These are phyloP conservation scores for Allantophomopsis cytisporea DNA, from an alignment of 2,329 filamentous ascomycete genomes.

Conservation along the genomic window DNA sequence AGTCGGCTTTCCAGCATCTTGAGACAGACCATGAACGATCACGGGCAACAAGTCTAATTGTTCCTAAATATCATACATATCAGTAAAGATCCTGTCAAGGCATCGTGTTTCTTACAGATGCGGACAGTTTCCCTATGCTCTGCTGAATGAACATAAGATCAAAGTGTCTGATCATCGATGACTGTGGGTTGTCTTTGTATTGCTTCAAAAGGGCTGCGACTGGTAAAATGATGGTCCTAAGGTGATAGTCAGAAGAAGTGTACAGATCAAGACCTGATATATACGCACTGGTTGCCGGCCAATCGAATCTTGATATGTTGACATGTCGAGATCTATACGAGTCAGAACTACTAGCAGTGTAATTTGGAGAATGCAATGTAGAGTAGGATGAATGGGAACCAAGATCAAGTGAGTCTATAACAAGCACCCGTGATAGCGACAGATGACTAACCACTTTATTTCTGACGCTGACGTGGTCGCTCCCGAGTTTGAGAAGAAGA, in stretches of 20 bases:
- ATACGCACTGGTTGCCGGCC: slow-evolving; percentile 19
- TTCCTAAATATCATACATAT: slow-evolving; percentile 26
- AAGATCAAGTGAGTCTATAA: too few relatives aligned
- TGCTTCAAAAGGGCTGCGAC: slow-evolving; percentile 77
- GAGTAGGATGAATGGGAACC: too few relatives aligned
- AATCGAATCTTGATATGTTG: slow-evolving; percentile 54
- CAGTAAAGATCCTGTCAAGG: slow-evolving; percentile 18
- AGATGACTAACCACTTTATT: slow-evolving; percentile 42
- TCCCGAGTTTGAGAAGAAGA: slow-evolving; percentile 74
- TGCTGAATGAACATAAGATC: slow-evolving; percentile 85
- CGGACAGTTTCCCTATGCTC: slow-evolving; percentile 50
- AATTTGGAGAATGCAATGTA: too few relatives aligned
- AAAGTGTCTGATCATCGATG: slow-evolving; percentile 69
- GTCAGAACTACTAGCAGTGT: too few relatives aligned
- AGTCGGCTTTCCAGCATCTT: slow-evolving; percentile 37
- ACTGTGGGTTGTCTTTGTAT: slow-evolving; percentile 62
- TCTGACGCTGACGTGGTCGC: slow-evolving; percentile 66
- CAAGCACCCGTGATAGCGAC: too few relatives aligned
- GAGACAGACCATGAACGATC: slow-evolving; percentile 51
- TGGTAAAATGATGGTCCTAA: slow-evolving; percentile 54
- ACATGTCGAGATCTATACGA: slow-evolving; percentile 45
- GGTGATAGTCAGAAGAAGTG: slow-evolving; percentile 3
- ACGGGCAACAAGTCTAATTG: slow-evolving; percentile 61
- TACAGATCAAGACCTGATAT: slow-evolving; percentile 3
- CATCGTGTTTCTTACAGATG: slow-evolving; percentile 22